phyloP scores from a whole-genome alignment of 2,329 filamentous ascomycete species.

The Penicillium corylophilum region DNA sequence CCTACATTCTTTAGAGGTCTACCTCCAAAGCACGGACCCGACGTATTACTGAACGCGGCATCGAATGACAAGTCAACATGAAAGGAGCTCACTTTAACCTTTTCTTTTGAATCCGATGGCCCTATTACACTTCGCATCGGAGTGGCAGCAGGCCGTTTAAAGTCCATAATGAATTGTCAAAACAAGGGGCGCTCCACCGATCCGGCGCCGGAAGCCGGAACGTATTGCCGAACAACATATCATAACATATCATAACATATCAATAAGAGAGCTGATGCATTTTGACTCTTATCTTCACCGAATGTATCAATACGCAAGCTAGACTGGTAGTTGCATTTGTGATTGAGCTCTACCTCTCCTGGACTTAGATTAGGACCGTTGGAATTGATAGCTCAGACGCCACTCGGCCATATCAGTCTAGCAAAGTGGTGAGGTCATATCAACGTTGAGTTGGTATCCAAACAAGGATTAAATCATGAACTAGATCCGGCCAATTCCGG shows the following conservation, averaged over 20 bases:
- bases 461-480: neutral
- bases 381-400: neutral
- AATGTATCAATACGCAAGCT: no score
- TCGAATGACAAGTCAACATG: neutral
- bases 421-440: neutral
- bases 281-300: neutral
- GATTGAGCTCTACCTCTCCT: neutral
- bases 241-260: neutral
- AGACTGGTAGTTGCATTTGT: no score
- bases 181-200: neutral
- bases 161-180: neutral
- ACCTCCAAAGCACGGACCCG: neutral
- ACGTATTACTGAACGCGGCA: neutral
- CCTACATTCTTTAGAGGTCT: conserved; percentile 1
- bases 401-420: neutral
- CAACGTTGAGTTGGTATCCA: neutral
- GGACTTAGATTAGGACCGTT: neutral
- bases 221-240: neutral
- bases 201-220: neutral
- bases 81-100: neutral
- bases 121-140: neutral
- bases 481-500: neutral
- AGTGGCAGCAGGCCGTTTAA: neutral
- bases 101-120: neutral
- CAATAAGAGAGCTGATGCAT: neutral